Percentiles rank a stretch among this genome's conserved stretches.
These are phyloP conservation scores for Acer negundo DNA, from an alignment of 345 rosid genomes.

Conservation along the genomic window DNA sequence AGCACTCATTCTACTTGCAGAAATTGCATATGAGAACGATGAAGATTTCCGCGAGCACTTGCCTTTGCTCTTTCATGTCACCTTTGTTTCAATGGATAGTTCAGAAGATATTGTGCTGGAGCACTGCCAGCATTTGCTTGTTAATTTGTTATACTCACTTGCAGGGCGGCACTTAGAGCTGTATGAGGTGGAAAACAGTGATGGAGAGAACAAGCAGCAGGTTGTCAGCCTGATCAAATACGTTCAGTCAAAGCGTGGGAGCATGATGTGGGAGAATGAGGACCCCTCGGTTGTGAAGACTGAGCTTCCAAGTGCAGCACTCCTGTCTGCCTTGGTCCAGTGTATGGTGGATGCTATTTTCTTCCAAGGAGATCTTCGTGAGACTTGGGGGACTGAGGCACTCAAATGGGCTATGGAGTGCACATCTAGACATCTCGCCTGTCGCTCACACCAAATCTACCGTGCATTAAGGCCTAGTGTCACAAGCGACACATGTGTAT, in stretches of 20 bases:
- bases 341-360: constrained; percentile 99
- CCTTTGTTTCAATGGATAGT: constrained; percentile 99
- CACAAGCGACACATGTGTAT: constrained; percentile 90
- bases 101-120: constrained; percentile 98
- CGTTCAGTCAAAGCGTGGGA: constrained; percentile 97
- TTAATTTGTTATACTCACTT: constrained; percentile 89
- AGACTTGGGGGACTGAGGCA: constrained; percentile 98
- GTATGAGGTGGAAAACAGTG: constrained; percentile 92
- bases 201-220: constrained; percentile 97
- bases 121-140: constrained; percentile 98
- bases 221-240: constrained; percentile 95
- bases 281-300: constrained; percentile 84
- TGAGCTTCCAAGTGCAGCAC: constrained; percentile 95
- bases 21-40: constrained; percentile 96
- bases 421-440: constrained; percentile 97
- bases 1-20: constrained; percentile 94
- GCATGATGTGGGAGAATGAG: constrained; percentile 99
- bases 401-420: constrained; percentile 99
- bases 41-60: constrained; percentile 98
- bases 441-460: constrained; percentile 98
- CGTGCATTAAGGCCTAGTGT: constrained; percentile 95
- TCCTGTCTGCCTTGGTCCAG: constrained; percentile 93
- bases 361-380: constrained; percentile 99
- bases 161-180: constrained; percentile 99
- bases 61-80: constrained; percentile 96